Evolutionary conservation across 179 eudicot species (phyloP), one percentile per base, ranked within the genome.

Genomic region (Carnegiea gigantea): DNA sequence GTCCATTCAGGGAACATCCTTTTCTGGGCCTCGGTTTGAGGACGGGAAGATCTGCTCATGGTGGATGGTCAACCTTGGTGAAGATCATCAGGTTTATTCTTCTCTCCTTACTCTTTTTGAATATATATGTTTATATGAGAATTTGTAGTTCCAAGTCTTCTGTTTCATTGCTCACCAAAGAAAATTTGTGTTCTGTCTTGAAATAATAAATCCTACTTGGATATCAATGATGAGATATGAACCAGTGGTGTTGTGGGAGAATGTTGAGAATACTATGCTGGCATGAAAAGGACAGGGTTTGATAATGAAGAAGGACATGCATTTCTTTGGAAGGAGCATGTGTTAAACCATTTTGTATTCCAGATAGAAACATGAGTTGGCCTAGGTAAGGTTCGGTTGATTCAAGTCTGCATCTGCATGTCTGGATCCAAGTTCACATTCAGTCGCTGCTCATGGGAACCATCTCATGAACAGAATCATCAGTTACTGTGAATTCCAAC

Each of bases 41-140:
- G 92, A 92, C 70, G 96, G 99, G 78, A 86, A 78, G 80, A 90
- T 88, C 64, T 84, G 91, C 80, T 85, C 97, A 2, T 94, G 99
- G 99, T 96, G 99, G 99, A 92, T 91, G 90, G 88, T 96, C 53
- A 97, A 96, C 77, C 53, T 92, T 57, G 98, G 98, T 65, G 86
- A 86, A 80, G 91, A 91, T 78, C 99, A 94, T 87, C 99, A 93
- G 98, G 99, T 94, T 38, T 78, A 38, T 5, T 59, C 73, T 53
- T 38, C 38, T 20, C 49, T 80, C 79, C 36, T 76, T 72, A 62
- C 75, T 62, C 68, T 21, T 10, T 15, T 14, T 30, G 43, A 11
- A 15, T 60, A 7, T 1, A 36, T 33, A 59, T 60, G 60, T 49
- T 30, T 77, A 40, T 62, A 30, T 80, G 71, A 20, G 5, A 33